Percentiles rank a stretch among this genome's conserved stretches.
phyloP scores from a whole-genome alignment of 768 basidiomycete species.

The Termitomyces sp. region DNA sequence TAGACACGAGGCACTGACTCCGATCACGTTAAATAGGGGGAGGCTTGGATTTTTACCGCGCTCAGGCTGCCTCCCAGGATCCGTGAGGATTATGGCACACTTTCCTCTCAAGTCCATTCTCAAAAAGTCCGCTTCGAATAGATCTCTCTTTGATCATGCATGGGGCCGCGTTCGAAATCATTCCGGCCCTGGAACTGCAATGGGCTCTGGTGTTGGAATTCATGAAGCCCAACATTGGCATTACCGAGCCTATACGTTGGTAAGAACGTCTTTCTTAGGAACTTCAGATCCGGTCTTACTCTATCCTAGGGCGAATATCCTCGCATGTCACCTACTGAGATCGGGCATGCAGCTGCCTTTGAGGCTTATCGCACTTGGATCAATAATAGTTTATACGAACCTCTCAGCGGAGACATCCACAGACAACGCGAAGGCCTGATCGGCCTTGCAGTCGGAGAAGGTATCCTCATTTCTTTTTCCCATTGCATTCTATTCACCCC shows the following conservation, averaged over 20 bases:
- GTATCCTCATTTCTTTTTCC: conserved; percentile 24
- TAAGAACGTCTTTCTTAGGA: conserved; percentile 18
- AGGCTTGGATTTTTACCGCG: conserved; percentile 57
- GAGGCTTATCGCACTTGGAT: conserved; percentile 70
- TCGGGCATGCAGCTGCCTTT: conserved; percentile 75
- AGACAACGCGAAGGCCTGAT: conserved; percentile 61
- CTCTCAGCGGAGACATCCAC: conserved; percentile 50
- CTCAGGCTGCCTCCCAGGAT: conserved; percentile 51
- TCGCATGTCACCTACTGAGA: conserved; percentile 48
- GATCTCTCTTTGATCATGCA: conserved; percentile 52
- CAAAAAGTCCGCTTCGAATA: conserved; percentile 28
- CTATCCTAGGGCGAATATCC: conserved; percentile 41
- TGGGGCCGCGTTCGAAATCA: conserved; percentile 42
- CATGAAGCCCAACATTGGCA: conserved; percentile 65
- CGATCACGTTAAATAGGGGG: conserved; percentile 38
- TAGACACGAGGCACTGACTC: conserved; percentile 14
- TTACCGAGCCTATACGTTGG: conserved; percentile 56
- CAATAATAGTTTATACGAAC: conserved; percentile 51
- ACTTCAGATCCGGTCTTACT: background rate
- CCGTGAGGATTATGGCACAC: conserved; percentile 36
- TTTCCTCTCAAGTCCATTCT: conserved; percentile 10
- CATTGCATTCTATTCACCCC: background rate
- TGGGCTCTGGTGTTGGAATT: conserved; percentile 41
- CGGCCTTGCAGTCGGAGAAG: conserved; percentile 68
- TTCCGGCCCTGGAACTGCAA: conserved; percentile 21